Evolutionary conservation across 495 filamentous ascomycete species (phyloP).

Genomic region (Penicillium arizonense): DNA sequence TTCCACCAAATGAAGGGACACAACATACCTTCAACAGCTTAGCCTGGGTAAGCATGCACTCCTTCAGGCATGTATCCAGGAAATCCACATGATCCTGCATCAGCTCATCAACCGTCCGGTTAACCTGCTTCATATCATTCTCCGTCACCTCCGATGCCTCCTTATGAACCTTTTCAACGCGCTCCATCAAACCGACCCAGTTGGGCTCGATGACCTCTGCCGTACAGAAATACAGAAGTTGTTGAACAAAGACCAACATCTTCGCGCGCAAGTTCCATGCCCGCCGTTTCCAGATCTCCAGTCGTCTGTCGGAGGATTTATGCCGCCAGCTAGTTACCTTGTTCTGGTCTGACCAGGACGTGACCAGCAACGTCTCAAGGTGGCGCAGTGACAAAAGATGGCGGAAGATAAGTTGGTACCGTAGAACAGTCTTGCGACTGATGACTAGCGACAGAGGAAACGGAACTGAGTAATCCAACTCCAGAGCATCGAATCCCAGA

Average conservation of each 20-base stretch:
- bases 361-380: slow-evolving; percentile 78
- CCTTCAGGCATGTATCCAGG: slow-evolving; percentile 93
- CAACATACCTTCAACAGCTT: slow-evolving; percentile 79
- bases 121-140: slow-evolving; percentile 52
- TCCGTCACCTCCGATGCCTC: slow-evolving; percentile 48
- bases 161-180: slow-evolving; percentile 65
- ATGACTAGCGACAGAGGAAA: slow-evolving; percentile 98
- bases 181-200: slow-evolving; percentile 87
- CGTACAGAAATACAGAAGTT: slow-evolving; percentile 93
- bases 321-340: slow-evolving; percentile 82
- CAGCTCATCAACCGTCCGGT: slow-evolving; percentile 90
- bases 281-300: slow-evolving; percentile 90
- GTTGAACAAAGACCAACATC: slow-evolving; percentile 97
- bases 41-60: slow-evolving; percentile 97
- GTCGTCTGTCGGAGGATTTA: slow-evolving; percentile 64
- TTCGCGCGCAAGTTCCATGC: slow-evolving; percentile 89
- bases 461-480: slow-evolving; percentile 90
- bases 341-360: slow-evolving; percentile 87
- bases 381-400: slow-evolving; percentile 87
- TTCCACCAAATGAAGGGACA: background rate
- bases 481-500: slow-evolving; percentile 83
- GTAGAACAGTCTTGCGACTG: slow-evolving; percentile 89
- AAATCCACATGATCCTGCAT: slow-evolving; percentile 99
- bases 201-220: slow-evolving; percentile 97
- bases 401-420: slow-evolving; percentile 94